A percentile compares a stretch with the other conserved stretches of the same genome.
Conservation (phyloP, 2,329 filamentous ascomycete species). For the Dactylellina cionopaga region DNA sequence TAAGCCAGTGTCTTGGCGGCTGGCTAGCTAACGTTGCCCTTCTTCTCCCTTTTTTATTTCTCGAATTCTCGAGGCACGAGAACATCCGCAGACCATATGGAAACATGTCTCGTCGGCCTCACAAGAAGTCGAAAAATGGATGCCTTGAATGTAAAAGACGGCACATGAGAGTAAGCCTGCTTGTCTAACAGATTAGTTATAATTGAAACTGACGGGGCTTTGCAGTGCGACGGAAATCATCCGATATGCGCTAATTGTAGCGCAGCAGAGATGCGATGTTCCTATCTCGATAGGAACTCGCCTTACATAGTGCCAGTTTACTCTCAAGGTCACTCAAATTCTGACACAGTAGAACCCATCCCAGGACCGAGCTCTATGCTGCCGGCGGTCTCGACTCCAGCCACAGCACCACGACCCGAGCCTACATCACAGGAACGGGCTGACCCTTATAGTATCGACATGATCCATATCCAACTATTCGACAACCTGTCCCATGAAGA, state of each 20-base stretch:
- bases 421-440: not conserved
- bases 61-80: too few relatives aligned
- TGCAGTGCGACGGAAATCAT: constrained; percentile 59
- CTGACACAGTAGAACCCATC: not conserved
- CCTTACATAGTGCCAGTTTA: not conserved
- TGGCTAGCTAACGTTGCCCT: too few relatives aligned
- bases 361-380: not conserved
- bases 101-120: constrained; percentile 57
- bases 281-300: constrained; percentile 12
- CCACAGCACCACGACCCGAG: not conserved
- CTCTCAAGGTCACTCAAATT: not conserved
- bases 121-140: constrained; percentile 61
- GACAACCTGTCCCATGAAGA: constrained; percentile 14
- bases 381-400: not conserved
- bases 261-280: constrained; percentile 53
- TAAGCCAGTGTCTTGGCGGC: too few relatives aligned
- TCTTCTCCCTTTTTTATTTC: too few relatives aligned
- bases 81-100: too few relatives aligned
- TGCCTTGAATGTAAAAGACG: constrained; percentile 61
- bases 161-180: constrained; percentile 60
- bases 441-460: constrained; percentile 19
- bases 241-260: constrained; percentile 59
- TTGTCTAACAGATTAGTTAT: not conserved
- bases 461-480: constrained; percentile 20
- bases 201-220: constrained; percentile 9